Evolutionary conservation across 495 filamentous ascomycete genomes (phyloP).

Genomic region (Neurospora cerealis): DNA sequence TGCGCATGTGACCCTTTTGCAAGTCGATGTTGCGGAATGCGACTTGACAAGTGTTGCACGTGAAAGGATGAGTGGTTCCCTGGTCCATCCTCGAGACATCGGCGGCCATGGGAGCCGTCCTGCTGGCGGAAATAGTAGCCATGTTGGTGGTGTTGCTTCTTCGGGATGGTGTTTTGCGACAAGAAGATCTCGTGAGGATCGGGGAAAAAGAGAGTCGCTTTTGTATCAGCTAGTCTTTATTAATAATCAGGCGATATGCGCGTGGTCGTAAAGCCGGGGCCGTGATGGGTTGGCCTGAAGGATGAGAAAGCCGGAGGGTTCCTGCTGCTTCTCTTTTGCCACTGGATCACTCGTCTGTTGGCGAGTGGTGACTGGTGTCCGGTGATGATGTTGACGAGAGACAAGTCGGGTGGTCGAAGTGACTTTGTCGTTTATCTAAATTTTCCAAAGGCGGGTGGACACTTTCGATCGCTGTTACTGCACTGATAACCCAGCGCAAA

Average conservation of each 20-base stretch:
- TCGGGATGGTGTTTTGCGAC: background rate
- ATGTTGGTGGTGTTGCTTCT: constrained; percentile 23
- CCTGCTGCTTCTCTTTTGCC: constrained; percentile 4
- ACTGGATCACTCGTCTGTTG: background rate
- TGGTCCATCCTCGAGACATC: constrained; percentile 23
- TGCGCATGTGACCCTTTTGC: constrained; percentile 93
- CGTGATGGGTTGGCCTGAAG: background rate
- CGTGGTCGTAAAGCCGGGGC: background rate
- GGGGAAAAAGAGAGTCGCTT: background rate
- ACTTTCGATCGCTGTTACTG: background rate
- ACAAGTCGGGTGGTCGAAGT: background rate
- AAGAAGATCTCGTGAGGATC: constrained; percentile 1
- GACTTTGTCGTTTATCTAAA: background rate
- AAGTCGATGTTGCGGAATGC: constrained; percentile 88
- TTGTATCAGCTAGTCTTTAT: background rate
- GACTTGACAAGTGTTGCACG: constrained; percentile 96
- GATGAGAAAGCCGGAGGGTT: background rate
- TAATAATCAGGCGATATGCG: background rate
- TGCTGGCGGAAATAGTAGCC: constrained; percentile 43
- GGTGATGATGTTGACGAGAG: background rate
- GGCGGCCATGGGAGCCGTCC: constrained; percentile 22
- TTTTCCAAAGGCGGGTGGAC: background rate
- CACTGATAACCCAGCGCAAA: background rate
- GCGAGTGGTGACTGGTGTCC: background rate
- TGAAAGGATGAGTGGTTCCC: constrained; percentile 67